These are phyloP conservation scores for Copromyces sp. DNA, from an alignment of 495 filamentous ascomycete genomes.

Conservation along the genomic window DNA sequence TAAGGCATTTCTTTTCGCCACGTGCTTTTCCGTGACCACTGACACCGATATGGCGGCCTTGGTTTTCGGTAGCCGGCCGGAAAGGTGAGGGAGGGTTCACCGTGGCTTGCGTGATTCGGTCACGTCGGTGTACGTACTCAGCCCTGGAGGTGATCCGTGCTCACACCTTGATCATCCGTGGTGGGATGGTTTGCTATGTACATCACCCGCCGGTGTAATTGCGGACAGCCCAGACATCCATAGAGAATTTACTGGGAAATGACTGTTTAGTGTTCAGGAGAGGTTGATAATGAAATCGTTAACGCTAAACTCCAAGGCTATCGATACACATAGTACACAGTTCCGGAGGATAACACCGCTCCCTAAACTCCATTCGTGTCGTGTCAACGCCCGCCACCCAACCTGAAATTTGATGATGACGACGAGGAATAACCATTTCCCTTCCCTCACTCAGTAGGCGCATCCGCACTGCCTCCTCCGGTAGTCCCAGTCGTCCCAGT, in stretches of 20 bases:
- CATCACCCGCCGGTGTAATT: background rate
- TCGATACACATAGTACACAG: background rate
- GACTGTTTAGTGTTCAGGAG: background rate
- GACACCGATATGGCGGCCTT: background rate
- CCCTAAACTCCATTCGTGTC: background rate
- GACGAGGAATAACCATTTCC: background rate
- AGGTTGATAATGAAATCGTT: background rate
- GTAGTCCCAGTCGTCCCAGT: background rate
- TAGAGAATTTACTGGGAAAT: background rate
- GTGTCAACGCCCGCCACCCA: background rate
- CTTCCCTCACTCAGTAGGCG: background rate
- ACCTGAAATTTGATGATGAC: background rate
- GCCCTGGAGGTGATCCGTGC: background rate
- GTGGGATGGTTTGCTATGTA: background rate
- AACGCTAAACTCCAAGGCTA: background rate
- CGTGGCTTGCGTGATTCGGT: background rate
- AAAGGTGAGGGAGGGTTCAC: background rate
- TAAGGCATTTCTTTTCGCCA: background rate
- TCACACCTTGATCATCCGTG: background rate
- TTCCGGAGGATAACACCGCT: background rate
- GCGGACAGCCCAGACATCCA: background rate
- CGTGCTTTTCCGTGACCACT: background rate
- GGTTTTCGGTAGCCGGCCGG: background rate
- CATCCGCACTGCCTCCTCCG: background rate
- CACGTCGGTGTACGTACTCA: background rate